These are phyloP conservation scores for Pestalotiopsis sp. DNA, from an alignment of 2,329 filamentous ascomycete genomes.

Conservation along the genomic window DNA sequence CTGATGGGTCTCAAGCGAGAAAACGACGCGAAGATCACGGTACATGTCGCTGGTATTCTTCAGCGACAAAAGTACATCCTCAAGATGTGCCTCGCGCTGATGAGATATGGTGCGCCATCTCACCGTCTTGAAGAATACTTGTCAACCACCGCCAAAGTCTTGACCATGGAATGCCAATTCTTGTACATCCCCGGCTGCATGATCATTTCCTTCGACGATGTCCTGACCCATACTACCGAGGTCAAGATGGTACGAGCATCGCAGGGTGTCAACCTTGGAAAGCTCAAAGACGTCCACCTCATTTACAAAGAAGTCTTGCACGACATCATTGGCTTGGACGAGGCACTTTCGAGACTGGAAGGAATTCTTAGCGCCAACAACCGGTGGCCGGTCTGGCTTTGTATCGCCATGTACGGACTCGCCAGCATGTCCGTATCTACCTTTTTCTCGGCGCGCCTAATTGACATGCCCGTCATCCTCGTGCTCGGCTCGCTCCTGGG, in stretches of 20 bases:
- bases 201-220: constrained; percentile 88
- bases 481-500: constrained; percentile 76
- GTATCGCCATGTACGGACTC: constrained; percentile 70
- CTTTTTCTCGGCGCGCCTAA: constrained; percentile 74
- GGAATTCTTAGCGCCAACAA: constrained; percentile 43
- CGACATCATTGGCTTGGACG: constrained; percentile 57
- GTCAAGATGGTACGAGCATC: constrained; percentile 62
- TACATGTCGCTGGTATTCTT: constrained; percentile 66
- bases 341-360: constrained; percentile 54
- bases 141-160: constrained; percentile 80
- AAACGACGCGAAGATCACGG: constrained; percentile 45
- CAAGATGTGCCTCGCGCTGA: constrained; percentile 81
- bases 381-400: constrained; percentile 52
- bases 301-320: constrained; percentile 67
- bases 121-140: constrained; percentile 92
- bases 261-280: constrained; percentile 61
- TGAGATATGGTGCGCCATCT: constrained; percentile 88
- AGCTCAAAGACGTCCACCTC: constrained; percentile 59
- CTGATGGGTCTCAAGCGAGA: constrained; percentile 37
- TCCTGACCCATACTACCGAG: constrained; percentile 63
- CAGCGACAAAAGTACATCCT: constrained; percentile 80
- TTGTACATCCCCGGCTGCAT: constrained; percentile 90
- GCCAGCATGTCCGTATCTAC: constrained; percentile 76
- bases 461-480: constrained; percentile 81
- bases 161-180: constrained; percentile 90